phyloP scores from a whole-genome alignment of 2,329 filamentous ascomycete genomes.

The Colletotrichum karsti region DNA sequence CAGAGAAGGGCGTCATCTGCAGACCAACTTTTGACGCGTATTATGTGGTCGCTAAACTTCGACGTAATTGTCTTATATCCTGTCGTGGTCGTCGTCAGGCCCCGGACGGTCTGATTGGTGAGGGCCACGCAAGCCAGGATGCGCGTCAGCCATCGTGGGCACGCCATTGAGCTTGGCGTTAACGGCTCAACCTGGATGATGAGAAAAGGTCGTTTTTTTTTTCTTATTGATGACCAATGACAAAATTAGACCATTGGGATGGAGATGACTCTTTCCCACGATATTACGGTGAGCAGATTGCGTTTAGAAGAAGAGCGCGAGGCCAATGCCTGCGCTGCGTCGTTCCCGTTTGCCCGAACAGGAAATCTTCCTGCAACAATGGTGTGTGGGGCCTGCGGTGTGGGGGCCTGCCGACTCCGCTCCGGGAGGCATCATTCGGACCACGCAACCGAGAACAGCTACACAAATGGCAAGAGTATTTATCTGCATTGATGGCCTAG shows the following conservation, averaged over 20 bases:
- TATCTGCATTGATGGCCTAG: too few relatives aligned
- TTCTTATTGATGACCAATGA: not conserved
- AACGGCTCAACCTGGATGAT: too few relatives aligned
- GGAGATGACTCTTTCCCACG: too few relatives aligned
- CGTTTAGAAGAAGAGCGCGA: too few relatives aligned
- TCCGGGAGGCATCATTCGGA: not conserved
- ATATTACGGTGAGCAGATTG: too few relatives aligned
- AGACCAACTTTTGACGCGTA: conserved; percentile 10
- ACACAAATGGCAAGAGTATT: too few relatives aligned
- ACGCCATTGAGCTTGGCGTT: too few relatives aligned
- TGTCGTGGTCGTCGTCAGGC: not conserved
- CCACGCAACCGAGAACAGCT: not conserved
- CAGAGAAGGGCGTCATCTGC: conserved; percentile 7
- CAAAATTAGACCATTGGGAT: not conserved
- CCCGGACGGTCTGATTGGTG: not conserved
- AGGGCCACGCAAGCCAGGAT: conserved; percentile 4
- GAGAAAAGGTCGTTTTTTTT: too few relatives aligned
- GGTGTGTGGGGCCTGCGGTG: not conserved
- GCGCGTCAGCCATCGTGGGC: not conserved
- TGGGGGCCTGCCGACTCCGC: not conserved
- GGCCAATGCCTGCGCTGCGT: too few relatives aligned
- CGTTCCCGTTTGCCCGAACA: conserved; percentile 17
- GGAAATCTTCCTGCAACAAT: not conserved
- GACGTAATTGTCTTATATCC: conserved; percentile 5
- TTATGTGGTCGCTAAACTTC: not conserved